These are phyloP conservation scores for Trichothecium sympodiale DNA, from an alignment of 2,329 filamentous ascomycete genomes.

Conservation along the genomic window DNA sequence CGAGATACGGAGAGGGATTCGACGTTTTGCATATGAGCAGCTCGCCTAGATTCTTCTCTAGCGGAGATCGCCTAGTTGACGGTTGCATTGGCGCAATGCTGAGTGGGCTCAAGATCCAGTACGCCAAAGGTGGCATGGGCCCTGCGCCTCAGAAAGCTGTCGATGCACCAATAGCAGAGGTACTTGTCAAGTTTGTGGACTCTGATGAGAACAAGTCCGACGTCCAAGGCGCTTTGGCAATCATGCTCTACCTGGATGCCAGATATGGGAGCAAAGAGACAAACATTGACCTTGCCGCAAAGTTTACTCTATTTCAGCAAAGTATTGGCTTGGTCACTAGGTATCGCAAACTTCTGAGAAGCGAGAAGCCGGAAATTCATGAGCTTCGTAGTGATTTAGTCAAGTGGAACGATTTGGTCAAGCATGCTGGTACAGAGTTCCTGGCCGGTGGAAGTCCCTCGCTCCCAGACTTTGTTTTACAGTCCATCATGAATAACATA, in stretches of 20 bases:
- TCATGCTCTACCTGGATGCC: constrained; percentile 51
- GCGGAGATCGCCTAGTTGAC: constrained; percentile 35
- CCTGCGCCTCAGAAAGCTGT: constrained; percentile 3
- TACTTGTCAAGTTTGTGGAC: constrained; percentile 39
- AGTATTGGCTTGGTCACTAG: constrained; percentile 22
- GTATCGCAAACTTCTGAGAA: constrained; percentile 16
- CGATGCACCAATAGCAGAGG: not conserved
- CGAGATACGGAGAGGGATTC: constrained; percentile 67
- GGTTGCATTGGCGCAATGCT: constrained; percentile 39
- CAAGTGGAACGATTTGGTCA: constrained; percentile 27
- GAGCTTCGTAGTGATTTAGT: constrained; percentile 21
- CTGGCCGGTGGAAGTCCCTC: constrained; percentile 30
- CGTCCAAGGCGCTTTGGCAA: constrained; percentile 37
- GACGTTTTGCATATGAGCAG: constrained; percentile 63
- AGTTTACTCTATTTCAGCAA: constrained; percentile 30
- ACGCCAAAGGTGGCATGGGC: constrained; percentile 31
- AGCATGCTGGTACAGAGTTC: constrained; percentile 22
- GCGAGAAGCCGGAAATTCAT: constrained; percentile 5
- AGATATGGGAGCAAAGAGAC: constrained; percentile 26
- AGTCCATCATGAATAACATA: constrained; percentile 42
- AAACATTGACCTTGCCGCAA: constrained; percentile 19
- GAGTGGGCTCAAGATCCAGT: constrained; percentile 33
- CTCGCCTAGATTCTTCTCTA: constrained; percentile 39
- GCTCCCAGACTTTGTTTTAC: constrained; percentile 45
- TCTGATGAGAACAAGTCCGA: constrained; percentile 36